Percentiles rank a stretch among this genome's conserved stretches.
phyloP scores from a whole-genome alignment of 139 green algal species.

The Zygnema circumcarinatum region DNA sequence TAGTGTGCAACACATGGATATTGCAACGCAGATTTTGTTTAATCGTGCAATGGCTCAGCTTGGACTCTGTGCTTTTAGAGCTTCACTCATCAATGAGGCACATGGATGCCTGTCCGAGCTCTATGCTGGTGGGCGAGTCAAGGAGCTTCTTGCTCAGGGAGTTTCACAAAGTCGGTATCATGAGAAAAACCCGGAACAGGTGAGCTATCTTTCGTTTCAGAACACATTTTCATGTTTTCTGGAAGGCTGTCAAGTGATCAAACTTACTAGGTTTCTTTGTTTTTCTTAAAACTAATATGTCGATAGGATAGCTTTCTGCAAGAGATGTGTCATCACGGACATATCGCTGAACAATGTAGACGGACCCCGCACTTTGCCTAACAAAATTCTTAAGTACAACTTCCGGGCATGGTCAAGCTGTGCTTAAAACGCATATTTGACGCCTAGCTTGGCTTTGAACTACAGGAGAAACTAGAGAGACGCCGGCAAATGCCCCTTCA shows the following conservation, averaged over 20 bases:
- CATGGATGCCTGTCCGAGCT: conserved; percentile 92
- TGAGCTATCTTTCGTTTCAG: background rate
- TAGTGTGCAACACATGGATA: conserved; percentile 82
- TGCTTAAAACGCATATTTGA: too few relatives aligned
- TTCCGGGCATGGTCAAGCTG: too few relatives aligned
- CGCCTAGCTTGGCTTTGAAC: too few relatives aligned
- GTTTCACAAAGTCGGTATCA: conserved; percentile 64
- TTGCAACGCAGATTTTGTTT: conserved; percentile 96
- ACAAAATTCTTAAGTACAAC: too few relatives aligned
- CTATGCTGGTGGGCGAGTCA: conserved; percentile 89
- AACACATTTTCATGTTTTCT: too few relatives aligned
- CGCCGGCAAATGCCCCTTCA: conserved; percentile 97
- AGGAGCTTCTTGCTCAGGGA: conserved; percentile 96
- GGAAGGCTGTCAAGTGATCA: too few relatives aligned
- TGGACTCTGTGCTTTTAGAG: conserved; percentile 90
- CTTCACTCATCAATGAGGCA: conserved; percentile 85
- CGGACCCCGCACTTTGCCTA: too few relatives aligned
- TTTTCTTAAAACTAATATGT: too few relatives aligned
- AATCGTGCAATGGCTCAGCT: conserved; percentile 96
- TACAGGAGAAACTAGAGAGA: conserved; percentile 93
- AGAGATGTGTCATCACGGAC: too few relatives aligned
- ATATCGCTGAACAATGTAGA: too few relatives aligned
- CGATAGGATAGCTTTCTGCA: too few relatives aligned
- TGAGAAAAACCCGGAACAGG: conserved; percentile 62
- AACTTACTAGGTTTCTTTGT: too few relatives aligned